Evolutionary conservation across 2,329 filamentous ascomycete species (phyloP).

Genomic region (Ceratocystis variospora): DNA sequence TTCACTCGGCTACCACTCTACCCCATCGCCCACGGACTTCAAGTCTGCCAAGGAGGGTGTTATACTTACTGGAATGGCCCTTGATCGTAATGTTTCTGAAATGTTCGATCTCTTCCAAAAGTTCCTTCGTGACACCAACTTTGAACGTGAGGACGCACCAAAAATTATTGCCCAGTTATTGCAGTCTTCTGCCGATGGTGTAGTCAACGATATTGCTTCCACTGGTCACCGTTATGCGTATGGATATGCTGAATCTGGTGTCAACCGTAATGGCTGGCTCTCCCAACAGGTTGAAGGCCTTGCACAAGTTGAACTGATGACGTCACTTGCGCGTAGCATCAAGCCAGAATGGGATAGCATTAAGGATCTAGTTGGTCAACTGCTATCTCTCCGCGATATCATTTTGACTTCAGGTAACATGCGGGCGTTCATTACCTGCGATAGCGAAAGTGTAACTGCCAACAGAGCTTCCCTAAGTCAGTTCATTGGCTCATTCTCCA

Average conservation of each 20-base stretch:
- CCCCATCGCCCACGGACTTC: conserved; percentile 60
- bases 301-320: conserved; percentile 74
- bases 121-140: conserved; percentile 76
- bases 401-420: conserved; percentile 57
- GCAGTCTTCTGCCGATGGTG: conserved; percentile 74
- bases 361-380: conserved; percentile 61
- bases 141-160: conserved; percentile 68
- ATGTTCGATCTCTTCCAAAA: conserved; percentile 80
- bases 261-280: conserved; percentile 58
- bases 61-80: conserved; percentile 68
- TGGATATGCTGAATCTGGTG: conserved; percentile 64
- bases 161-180: conserved; percentile 74
- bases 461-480: conserved; percentile 59
- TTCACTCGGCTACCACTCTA: conserved; percentile 70
- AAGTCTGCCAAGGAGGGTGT: conserved; percentile 65
- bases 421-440: conserved; percentile 76
- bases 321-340: conserved; percentile 50
- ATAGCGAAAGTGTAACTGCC: conserved; percentile 50
- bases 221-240: conserved; percentile 80
- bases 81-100: conserved; percentile 77
- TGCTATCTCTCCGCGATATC: conserved; percentile 72
- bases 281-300: conserved; percentile 82
- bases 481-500: conserved; percentile 34
- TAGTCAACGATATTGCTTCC: conserved; percentile 81
- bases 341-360: conserved; percentile 56